Base-by-base conservation (phyloP, 1,284 basidiomycete genomes). In the Microstroma glucosiphilum region DNA sequence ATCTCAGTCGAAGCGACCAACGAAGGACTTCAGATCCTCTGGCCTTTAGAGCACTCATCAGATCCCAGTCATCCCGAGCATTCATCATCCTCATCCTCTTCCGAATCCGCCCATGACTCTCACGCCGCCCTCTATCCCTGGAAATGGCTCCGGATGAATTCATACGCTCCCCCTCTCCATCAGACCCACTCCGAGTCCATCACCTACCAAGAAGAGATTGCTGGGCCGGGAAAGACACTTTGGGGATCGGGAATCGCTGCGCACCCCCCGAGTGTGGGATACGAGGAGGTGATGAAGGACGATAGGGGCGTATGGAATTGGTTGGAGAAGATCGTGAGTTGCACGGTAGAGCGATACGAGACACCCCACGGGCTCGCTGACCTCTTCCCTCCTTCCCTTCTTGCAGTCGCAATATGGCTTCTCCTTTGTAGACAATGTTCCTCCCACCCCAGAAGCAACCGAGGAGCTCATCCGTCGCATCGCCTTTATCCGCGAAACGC, bases 401-500 rank as follows among this genome's bases (percentile, higher is more conserved):
- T 4, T 6, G 2, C 61, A 69, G 67, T 65, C 68, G 1, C 67
- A 70, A 54, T 96, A 89, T 75, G 96, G 94, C 0, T 92, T 97
- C 79, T 91, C 88, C 60, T 90, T 96, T 69, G 84, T 96, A 4
- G 82, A 86, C 8, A 90, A 87, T 12, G 89, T 96, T 2, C 91
- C 92, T 1, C 79, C 84, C 0, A 91, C 88, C 0, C 84, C 89
- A 1, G 88, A 91, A 75, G 90, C 87, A 1, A 98, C 94, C 0
- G 90, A 97, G 76, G 82, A 84, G 60, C 82, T 96, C 0, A 84
- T 87, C 1, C 80, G 85, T 56, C 84, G 88, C 19, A 92, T 97
- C 69, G 88, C 87, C 0, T 91, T 90, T 75, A 93, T 97, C 62
- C 86, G 93, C 54, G 88, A 94, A 79, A 96, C 94, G 0, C 93